Base-by-base conservation (phyloP, 768 basidiomycete species). In the Xanthoconium stramineum region DNA sequence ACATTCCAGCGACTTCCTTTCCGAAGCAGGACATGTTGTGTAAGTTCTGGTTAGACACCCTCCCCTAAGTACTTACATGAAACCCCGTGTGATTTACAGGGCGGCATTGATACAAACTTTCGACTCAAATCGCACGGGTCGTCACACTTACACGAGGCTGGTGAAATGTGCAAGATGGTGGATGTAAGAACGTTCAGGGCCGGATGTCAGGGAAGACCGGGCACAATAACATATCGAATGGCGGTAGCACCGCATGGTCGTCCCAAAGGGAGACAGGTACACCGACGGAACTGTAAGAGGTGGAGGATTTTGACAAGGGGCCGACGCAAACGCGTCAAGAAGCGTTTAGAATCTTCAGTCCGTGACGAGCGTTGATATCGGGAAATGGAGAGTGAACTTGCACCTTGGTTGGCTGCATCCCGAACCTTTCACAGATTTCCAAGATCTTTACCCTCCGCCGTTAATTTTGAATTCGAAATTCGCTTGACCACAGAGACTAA, bases 391-490 rank as follows among this genome's bases (percentile, higher is more conserved):
- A 46, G 11, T 7, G 48, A 10, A 17, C 5, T 15, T 13, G 36
- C 15, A 8, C 32, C 42, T n/a, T 35, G 40, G 15, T 39, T 57
- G 35, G n/a, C 3, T 47, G 36, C 32, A 38, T 29, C 44, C 35
- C 13, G 36, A 20, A 12, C 33, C 33, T 35, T 6, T 9, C 37
- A 19, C 33, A 11, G 29, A 14, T 2, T 17, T 37, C 47, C 30
- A 32, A 38, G 30, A 38, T 24, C n/a, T 29, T 28, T 43, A 32
- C 24, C 36, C 20, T 45, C 35, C 33, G 24, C 33, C 20, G 28
- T 53, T 47, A 39, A 40, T 37, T 28, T 6, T 29, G 49, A 52
- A 33, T 50, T 53, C 42, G 50, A 58, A 65, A 59, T 59, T 59
- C 52, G 36, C 19, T 38, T 48, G 33, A 37, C 24, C 13, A 24